These are phyloP conservation scores for Picochlorum costavermella DNA, from an alignment of 139 green algal species.

Conservation along the genomic window DNA sequence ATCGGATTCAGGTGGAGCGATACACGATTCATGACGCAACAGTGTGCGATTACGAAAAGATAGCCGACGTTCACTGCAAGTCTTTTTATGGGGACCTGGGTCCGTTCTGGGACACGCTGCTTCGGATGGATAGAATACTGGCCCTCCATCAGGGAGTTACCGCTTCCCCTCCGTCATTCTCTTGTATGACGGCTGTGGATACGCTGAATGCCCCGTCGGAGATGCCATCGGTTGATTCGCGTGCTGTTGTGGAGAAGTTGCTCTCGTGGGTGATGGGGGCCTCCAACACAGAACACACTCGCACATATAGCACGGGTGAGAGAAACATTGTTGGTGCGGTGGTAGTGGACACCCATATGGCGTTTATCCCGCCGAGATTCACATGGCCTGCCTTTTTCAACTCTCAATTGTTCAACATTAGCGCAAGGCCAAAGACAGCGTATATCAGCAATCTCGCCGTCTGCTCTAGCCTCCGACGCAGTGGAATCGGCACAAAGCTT, in stretches of 20 bases:
- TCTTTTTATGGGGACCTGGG: background rate
- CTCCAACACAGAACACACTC: background rate
- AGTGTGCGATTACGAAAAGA: background rate
- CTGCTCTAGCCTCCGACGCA: conserved; percentile 18
- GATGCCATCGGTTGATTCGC: background rate
- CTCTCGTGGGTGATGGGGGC: background rate
- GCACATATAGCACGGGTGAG: background rate
- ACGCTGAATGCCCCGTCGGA: too few species aligned
- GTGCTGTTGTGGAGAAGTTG: background rate
- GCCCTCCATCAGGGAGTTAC: background rate
- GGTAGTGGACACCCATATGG: conserved; percentile 12
- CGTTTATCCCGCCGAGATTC: conserved; percentile 11
- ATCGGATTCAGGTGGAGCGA: too few species aligned
- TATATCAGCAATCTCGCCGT: conserved; percentile 52
- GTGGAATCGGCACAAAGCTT: conserved; percentile 29
- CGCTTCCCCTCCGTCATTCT: too few species aligned
- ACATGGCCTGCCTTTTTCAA: background rate
- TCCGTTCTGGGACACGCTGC: background rate
- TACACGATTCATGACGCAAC: too few species aligned
- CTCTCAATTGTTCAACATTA: background rate
- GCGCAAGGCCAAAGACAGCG: conserved; percentile 12
- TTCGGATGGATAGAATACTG: background rate
- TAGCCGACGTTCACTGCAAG: background rate
- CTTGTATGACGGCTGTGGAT: too few species aligned
- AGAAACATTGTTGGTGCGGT: conserved; percentile 12